Evolutionary conservation across 371 early-diverging fungal genomes (phyloP).

Genomic region (Nosema muscidifuracis): DNA sequence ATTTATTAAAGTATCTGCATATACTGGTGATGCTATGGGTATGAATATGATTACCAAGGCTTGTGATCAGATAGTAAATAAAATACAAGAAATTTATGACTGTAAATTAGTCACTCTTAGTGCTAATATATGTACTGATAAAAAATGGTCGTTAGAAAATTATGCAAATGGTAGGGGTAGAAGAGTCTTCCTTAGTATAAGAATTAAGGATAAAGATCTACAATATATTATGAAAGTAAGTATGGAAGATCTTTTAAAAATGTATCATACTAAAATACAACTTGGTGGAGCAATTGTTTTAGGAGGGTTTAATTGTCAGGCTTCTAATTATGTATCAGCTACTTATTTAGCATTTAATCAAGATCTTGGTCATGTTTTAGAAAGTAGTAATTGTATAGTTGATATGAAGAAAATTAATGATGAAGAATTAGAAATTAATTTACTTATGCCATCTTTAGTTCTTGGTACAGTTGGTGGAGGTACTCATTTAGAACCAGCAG

Average conservation of each 20-base stretch:
- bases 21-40: slow-evolving; percentile 94
- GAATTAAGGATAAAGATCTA: slow-evolving; percentile 21
- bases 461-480: slow-evolving; percentile 91
- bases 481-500: slow-evolving; percentile 75
- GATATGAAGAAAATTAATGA: slow-evolving; percentile 74
- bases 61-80: slow-evolving; percentile 66
- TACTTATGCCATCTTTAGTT: slow-evolving; percentile 86
- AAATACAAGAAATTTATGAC: slow-evolving; percentile 5
- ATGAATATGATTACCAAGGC: slow-evolving; percentile 98
- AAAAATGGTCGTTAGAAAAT: slow-evolving; percentile 88
- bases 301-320: slow-evolving; percentile 89
- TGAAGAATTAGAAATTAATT: slow-evolving; percentile 72
- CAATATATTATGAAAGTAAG: slow-evolving; percentile 17
- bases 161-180: slow-evolving; percentile 86
- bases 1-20: slow-evolving; percentile 65
- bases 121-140: slow-evolving; percentile 90
- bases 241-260: slow-evolving; percentile 20
- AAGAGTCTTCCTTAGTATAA: slow-evolving; percentile 31
- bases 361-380: slow-evolving; percentile 90
- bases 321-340: slow-evolving; percentile 85
- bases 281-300: slow-evolving; percentile 84
- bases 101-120: slow-evolving; percentile 67
- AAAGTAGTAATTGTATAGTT: slow-evolving; percentile 82
- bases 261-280: slow-evolving; percentile 40
- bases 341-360: slow-evolving; percentile 84